Evolutionary conservation across 148 eudicot species (phyloP).

Genomic region (Cornus controversa): DNA sequence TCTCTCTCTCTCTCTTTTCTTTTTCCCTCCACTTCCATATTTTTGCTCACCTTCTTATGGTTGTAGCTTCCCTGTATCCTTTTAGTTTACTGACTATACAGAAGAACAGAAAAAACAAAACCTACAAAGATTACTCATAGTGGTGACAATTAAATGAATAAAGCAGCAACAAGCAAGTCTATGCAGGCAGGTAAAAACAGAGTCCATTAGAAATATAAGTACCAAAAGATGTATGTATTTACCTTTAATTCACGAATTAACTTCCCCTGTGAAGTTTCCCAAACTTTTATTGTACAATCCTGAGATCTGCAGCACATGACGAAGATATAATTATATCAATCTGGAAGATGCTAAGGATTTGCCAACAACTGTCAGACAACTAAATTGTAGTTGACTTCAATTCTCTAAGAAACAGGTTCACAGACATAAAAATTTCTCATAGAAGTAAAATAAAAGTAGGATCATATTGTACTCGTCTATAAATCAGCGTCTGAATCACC

Average conservation of each 20-base stretch:
- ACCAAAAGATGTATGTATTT: conserved; percentile 8
- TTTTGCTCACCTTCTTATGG: too few species aligned
- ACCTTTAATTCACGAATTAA: conserved; percentile 93
- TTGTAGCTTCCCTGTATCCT: too few species aligned
- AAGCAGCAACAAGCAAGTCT: not conserved
- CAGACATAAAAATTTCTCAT: not conserved
- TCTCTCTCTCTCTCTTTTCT: too few species aligned
- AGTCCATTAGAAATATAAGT: not conserved
- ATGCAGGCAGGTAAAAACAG: not conserved
- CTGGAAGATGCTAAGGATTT: not conserved
- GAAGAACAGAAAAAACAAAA: not conserved
- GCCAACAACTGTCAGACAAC: not conserved
- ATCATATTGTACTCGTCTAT: not conserved
- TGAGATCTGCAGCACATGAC: conserved; percentile 65
- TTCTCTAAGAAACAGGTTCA: not conserved
- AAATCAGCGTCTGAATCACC: not conserved
- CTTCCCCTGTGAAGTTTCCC: conserved; percentile 92
- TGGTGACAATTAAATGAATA: not conserved
- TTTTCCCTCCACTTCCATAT: too few species aligned
- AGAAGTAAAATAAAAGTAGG: not conserved
- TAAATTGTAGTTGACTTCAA: not conserved
- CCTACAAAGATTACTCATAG: not conserved
- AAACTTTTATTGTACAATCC: conserved; percentile 91
- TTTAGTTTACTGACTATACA: too few species aligned
- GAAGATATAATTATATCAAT: conserved; percentile 8